Percentiles rank a stretch among this genome's conserved stretches.
Evolutionary conservation across 257 asterid species (phyloP).

Genomic region (Solanum infundibuliforme): DNA sequence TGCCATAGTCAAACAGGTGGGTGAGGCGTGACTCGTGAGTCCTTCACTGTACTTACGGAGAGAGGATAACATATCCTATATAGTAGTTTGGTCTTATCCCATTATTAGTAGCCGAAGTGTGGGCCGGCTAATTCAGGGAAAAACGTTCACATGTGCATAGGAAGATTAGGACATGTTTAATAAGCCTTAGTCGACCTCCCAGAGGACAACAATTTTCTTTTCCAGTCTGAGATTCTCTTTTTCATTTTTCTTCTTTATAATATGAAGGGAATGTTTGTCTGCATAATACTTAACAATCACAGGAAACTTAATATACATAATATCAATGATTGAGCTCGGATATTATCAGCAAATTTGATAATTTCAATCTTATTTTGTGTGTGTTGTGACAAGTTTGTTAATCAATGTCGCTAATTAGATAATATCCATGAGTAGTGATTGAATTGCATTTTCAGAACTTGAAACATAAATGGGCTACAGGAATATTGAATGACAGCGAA

Average conservation of each 20-base stretch:
- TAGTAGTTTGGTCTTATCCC: background rate
- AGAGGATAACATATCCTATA: background rate
- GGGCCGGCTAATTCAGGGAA: background rate
- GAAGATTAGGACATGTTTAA: background rate
- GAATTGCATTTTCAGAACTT: constrained; percentile 14
- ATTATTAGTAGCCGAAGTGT: background rate
- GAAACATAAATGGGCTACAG: constrained; percentile 33
- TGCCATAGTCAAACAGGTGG: background rate
- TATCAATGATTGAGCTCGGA: background rate
- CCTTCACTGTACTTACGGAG: rapidly evolving
- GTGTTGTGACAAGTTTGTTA: background rate
- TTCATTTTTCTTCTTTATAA: background rate
- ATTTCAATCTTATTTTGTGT: background rate
- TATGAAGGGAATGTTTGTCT: no score
- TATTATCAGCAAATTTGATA: background rate
- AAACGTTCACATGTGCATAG: no score
- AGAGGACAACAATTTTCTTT: rapidly evolving
- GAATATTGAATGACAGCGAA: constrained; percentile 17
- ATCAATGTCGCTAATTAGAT: constrained; percentile 3
- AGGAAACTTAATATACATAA: background rate
- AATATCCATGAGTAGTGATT: background rate
- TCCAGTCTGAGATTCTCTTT: no score
- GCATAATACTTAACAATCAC: background rate
- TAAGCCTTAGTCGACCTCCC: background rate
- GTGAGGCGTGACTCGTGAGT: background rate